These are phyloP conservation scores for Pterocarpus macrocarpus DNA, from an alignment of 306 rosid genomes.

Conservation along the genomic window DNA sequence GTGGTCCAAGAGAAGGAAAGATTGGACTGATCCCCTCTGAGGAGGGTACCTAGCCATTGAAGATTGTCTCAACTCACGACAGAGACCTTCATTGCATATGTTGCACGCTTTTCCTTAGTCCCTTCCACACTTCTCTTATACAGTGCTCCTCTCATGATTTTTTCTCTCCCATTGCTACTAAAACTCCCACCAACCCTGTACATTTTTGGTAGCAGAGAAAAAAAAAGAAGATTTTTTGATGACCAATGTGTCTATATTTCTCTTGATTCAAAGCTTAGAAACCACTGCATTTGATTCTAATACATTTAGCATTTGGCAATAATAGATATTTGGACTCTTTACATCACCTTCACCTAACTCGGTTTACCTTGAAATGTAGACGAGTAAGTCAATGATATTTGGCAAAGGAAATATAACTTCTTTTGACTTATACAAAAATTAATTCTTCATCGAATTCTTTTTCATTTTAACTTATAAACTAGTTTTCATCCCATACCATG, in stretches of 20 bases:
- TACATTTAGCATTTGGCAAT: not conserved
- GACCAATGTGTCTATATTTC: not conserved
- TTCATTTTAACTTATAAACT: not conserved
- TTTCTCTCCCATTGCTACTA: no score
- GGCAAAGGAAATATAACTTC: not conserved
- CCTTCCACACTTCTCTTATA: no score
- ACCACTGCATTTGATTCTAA: not conserved
- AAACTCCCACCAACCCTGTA: not conserved
- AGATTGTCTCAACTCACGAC: no score
- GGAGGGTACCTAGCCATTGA: no score
- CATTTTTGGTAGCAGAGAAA: slow-evolving; percentile 2
- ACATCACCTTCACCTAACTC: not conserved
- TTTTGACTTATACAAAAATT: not conserved
- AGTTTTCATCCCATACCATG: no score
- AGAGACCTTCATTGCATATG: no score
- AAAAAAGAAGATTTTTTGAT: not conserved
- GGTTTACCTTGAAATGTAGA: not conserved
- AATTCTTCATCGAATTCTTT: not conserved
- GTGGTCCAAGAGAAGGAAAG: not conserved
- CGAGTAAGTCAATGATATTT: slow-evolving; percentile 12
- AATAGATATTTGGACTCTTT: not conserved
- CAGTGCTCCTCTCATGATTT: no score
- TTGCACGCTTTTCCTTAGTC: no score
- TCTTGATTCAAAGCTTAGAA: slow-evolving; percentile 1
- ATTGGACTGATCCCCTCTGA: no score